These are phyloP conservation scores for Trichoderma parareesei DNA, from an alignment of 495 filamentous ascomycete species.

Conservation along the genomic window DNA sequence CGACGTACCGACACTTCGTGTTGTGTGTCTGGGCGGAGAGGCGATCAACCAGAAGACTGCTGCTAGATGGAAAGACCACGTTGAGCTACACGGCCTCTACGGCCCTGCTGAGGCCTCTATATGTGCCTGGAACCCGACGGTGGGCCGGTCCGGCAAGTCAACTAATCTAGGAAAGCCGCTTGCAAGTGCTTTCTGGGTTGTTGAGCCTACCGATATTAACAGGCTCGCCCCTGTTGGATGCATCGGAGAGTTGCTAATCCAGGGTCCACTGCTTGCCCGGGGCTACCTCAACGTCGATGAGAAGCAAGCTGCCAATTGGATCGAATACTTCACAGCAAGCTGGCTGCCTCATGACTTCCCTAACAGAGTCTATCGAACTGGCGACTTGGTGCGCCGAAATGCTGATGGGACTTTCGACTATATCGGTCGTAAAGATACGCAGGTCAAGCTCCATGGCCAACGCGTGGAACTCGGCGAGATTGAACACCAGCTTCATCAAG, in stretches of 20 bases:
- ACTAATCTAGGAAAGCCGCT: conserved; percentile 3
- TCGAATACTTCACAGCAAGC: conserved; percentile 34
- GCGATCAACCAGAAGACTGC: conserved; percentile 1
- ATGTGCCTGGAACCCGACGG: background rate
- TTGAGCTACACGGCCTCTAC: conserved; percentile 34
- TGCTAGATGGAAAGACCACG: conserved; percentile 12
- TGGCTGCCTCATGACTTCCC: background rate
- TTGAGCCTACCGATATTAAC: conserved; percentile 24
- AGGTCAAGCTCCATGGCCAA: conserved; percentile 8
- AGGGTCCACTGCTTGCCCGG: conserved; percentile 27
- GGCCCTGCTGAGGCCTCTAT: conserved; percentile 32
- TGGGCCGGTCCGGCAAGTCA: background rate
- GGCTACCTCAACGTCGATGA: conserved; percentile 21
- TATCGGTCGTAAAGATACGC: conserved; percentile 8
- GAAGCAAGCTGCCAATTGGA: conserved; percentile 14
- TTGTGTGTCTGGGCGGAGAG: background rate
- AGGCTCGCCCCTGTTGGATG: conserved; percentile 32
- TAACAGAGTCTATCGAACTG: background rate
- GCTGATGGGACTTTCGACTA: conserved; percentile 13
- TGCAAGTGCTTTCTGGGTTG: conserved; percentile 37
- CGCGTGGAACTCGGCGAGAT: conserved; percentile 10
- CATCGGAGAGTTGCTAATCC: conserved; percentile 39
- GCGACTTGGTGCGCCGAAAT: conserved; percentile 24
- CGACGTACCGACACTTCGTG: conserved; percentile 20
- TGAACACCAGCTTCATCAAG: background rate